A percentile compares a stretch with the other conserved stretches of the same genome.
phyloP scores from a whole-genome alignment of 352 stramenopile genomes.

The Peronospora belbahrii region DNA sequence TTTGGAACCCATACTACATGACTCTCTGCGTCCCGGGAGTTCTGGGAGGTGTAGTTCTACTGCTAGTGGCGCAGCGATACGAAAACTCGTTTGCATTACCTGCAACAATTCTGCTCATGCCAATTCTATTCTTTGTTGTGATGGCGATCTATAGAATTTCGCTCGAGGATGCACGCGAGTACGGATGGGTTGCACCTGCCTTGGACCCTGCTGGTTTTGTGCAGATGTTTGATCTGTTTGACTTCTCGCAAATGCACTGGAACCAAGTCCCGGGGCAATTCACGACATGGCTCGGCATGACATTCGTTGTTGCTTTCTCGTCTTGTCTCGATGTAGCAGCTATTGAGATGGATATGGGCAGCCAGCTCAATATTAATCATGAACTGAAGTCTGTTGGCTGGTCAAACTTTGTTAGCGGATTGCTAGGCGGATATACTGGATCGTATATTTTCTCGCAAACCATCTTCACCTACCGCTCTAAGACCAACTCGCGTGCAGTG shows the following conservation, averaged over 20 bases:
- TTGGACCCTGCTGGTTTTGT: constrained; percentile 50
- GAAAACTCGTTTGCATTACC: constrained; percentile 71
- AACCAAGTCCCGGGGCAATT: constrained; percentile 85
- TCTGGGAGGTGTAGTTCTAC: constrained; percentile 70
- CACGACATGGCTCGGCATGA: constrained; percentile 91
- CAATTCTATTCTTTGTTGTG: constrained; percentile 85
- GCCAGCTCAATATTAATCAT: constrained; percentile 92
- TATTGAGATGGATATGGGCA: constrained; percentile 95
- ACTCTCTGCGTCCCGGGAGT: constrained; percentile 83
- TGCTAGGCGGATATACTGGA: constrained; percentile 95
- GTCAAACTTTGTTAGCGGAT: constrained; percentile 92
- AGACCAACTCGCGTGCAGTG: constrained; percentile 86
- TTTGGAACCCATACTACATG: constrained; percentile 59
- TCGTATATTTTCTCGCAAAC: constrained; percentile 99
- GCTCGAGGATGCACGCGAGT: constrained; percentile 86
- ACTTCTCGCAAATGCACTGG: constrained; percentile 89
- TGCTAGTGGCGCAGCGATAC: constrained; percentile 76
- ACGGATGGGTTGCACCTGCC: constrained; percentile 86
- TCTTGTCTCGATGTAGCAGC: constrained; percentile 95
- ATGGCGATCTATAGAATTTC: constrained; percentile 69
- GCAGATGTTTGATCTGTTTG: constrained; percentile 85
- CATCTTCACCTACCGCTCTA: constrained; percentile 94
- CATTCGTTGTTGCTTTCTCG: constrained; percentile 95
- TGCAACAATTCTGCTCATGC: constrained; percentile 83
- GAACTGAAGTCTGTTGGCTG: constrained; percentile 92